Evolutionary conservation across 805 yeast species (phyloP), one percentile per base, ranked within the genome.

Genomic region (Sungouiozyma intestinalis): DNA sequence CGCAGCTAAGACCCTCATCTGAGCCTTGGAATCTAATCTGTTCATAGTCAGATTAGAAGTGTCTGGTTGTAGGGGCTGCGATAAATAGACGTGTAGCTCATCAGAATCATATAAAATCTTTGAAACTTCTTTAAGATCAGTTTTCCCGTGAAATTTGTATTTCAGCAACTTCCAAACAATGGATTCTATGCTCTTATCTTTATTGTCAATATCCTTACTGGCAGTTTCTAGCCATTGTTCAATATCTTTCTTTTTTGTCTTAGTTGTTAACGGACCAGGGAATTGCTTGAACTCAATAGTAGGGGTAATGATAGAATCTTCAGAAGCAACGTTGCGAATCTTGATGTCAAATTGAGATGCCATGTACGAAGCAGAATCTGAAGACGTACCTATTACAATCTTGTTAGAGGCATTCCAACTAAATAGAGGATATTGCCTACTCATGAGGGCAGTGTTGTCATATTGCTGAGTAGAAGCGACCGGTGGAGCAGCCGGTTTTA

Each of bases 361-460:
- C 61, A 50, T 60, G 47, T 42, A 53, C 55, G 44, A 27, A 15
- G 29, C 44, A 4, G 47, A 45, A 2, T 27, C 39, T 18, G 41
- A 49, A 5, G 79, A 76, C 36, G 75, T 54, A 43, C 71, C 65
- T 32, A 66, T 66, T 3, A 72, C 69, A 16, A 73, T 52, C 37
- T 65, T 70, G 5, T 63, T 59, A 2, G 76, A 67, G 16, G 63
- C 64, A 20, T 76, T 67, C 82, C 92, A 86, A 44, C 72, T 68
- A 56, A 85, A 81, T 29, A 86, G 55, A 0, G 95, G 94, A 62
- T 81, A 82, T 55, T 84, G 94, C 42, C 82, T 68, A 38, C 65
- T 61, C 18, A 69, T 60, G 40, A 81, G 58, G 18, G 77, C 73
- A 40, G 72, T 73, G 6, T 84, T 81, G 46, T 77, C 72, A 24